These are phyloP conservation scores for Picea sitchensis DNA, from an alignment of 75 land plant genomes.

Conservation along the genomic window DNA sequence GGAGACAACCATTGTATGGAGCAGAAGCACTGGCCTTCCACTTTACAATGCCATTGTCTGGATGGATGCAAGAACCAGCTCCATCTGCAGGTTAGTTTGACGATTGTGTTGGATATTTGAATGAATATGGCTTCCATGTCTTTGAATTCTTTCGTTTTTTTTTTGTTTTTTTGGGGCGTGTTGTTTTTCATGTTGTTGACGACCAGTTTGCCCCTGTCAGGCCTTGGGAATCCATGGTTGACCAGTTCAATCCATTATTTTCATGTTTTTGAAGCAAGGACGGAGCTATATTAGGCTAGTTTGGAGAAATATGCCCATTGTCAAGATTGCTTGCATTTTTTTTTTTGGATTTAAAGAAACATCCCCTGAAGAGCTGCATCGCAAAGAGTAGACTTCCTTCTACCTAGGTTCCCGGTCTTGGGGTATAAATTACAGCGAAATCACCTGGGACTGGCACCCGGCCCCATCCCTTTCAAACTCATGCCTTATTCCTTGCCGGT, in stretches of 20 bases:
- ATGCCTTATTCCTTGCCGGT: too few relatives aligned
- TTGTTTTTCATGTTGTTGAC: too few relatives aligned
- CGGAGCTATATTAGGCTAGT: not conserved
- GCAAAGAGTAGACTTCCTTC: too few relatives aligned
- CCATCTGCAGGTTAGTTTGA: slow-evolving; percentile 73
- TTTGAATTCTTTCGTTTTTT: not conserved
- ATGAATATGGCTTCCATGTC: not conserved
- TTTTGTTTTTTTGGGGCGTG: not conserved
- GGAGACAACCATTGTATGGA: slow-evolving; percentile 95
- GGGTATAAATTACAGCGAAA: too few relatives aligned
- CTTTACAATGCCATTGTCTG: slow-evolving; percentile 97
- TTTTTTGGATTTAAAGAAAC: too few relatives aligned
- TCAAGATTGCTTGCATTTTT: too few relatives aligned
- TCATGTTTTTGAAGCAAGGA: not conserved
- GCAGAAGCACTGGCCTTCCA: slow-evolving; percentile 90
- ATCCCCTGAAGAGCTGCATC: too few relatives aligned
- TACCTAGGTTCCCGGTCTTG: too few relatives aligned
- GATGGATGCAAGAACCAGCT: slow-evolving; percentile 92
- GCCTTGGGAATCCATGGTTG: not conserved
- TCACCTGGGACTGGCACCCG: too few relatives aligned
- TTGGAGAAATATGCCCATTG: not conserved
- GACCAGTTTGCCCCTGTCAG: not conserved
- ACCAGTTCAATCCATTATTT: not conserved
- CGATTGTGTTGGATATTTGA: not conserved
- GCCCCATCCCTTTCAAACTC: too few relatives aligned